Evolutionary conservation across 2,329 filamentous ascomycete species (phyloP), one percentile per base, ranked within the genome.

Genomic region (Delphinella strobiligena): DNA sequence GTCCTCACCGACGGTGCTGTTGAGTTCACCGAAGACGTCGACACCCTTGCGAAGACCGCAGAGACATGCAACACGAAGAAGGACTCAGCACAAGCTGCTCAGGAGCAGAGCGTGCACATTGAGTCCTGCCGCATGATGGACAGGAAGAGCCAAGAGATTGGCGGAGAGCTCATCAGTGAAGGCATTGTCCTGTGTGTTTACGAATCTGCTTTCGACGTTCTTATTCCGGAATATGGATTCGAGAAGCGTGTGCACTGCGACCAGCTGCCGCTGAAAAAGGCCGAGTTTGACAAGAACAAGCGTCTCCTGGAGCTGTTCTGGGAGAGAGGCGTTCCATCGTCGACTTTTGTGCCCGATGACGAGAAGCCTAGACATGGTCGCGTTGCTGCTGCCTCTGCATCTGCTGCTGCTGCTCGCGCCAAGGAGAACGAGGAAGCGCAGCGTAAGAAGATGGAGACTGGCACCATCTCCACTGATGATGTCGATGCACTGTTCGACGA

Each of bases 211-310:
- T 98, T 98, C 59, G 91, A 98, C 60, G 86, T 98, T 32, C 74
- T 98, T 47, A 96, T 98, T 59, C 91, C 91, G 4, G 88, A 98
- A 58, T 98, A 87, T 70, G 91, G 91, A 49, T 96, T 98, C 51
- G 91, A 98, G 71, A 98, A 98, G 77, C 85, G 91, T 48, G 91
- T 98, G 38, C 91, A 98, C 65, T 98, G 91, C 59, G 91, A 98
- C 57, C 91, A 98, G 68, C 72, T 98, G 58, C 91, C 91, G 19
- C 69, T 98, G 51, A 89, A 96, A 75, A 98, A 98, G 72, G 91
- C 91, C n/a, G 91, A 98, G 59, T 98, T 91, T 65, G 80, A 93
- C 62, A 96, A 96, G 72, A 87, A 93, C 59, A 85, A 88, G 67
- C 79, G 91, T 41, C 77, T 96, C 19, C 72, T 98, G 34, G 91